These are phyloP conservation scores for Chaetomium tenue DNA, from an alignment of 495 filamentous ascomycete genomes.

Conservation along the genomic window DNA sequence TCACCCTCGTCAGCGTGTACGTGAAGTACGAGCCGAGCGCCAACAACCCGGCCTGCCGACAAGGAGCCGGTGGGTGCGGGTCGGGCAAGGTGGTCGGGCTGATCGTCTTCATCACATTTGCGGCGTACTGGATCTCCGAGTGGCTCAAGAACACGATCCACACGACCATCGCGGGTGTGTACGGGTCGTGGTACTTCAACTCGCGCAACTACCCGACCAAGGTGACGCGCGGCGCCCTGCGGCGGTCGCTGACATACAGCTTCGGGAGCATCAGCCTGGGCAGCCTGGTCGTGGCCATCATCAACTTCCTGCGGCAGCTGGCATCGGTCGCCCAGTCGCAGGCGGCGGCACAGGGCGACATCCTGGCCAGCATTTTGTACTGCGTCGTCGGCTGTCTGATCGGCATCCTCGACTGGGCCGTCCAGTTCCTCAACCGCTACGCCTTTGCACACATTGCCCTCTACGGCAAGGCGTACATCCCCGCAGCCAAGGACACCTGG, in stretches of 20 bases:
- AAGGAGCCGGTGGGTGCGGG: constrained; percentile 66
- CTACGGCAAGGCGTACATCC: constrained; percentile 83
- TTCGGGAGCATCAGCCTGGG: constrained; percentile 89
- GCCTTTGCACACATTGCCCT: constrained; percentile 90
- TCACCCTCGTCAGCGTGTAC: constrained; percentile 66
- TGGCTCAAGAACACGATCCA: constrained; percentile 92
- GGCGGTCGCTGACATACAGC: constrained; percentile 77
- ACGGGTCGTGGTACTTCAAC: constrained; percentile 91
- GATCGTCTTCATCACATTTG: constrained; percentile 83
- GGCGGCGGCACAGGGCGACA: constrained; percentile 64
- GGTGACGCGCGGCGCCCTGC: constrained; percentile 74
- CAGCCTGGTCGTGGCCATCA: constrained; percentile 79
- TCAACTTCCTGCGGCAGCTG: constrained; percentile 76
- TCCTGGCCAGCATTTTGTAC: constrained; percentile 62
- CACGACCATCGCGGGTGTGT: constrained; percentile 80
- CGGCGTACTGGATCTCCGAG: constrained; percentile 88
- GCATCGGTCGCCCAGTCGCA: constrained; percentile 69
- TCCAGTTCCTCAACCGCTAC: constrained; percentile 76
- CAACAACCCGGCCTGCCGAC: constrained; percentile 64
- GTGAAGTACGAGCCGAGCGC: constrained; percentile 69
- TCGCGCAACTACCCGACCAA: constrained; percentile 66
- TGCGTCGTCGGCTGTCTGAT: constrained; percentile 76
- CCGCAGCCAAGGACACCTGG: constrained; percentile 85
- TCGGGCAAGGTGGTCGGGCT: constrained; percentile 76
- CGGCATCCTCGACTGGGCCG: constrained; percentile 76